Evolutionary conservation across 768 basidiomycete species (phyloP), one percentile per base, ranked within the genome.

Genomic region (Hysterangium stoloniferum): DNA sequence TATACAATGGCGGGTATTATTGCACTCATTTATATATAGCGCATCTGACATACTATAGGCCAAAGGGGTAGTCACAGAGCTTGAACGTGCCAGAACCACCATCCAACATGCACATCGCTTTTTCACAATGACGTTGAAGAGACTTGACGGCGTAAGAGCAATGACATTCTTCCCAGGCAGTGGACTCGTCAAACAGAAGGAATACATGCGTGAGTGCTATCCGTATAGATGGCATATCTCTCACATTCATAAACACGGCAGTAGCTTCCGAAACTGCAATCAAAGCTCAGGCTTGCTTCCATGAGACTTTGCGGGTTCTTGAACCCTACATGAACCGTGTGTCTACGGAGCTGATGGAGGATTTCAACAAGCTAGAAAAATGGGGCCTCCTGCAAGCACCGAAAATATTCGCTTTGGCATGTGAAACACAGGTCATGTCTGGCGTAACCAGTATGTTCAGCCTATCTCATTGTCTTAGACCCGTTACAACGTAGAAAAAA

Each of bases 61-160:
- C 17, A 24, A 51, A 31, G 25, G 19, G 8, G 15, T 32, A 8
- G 45, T 46, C 5, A 32, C 29, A 9, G 42, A 52, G n/a, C 33
- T 54, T 25, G 19, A 19, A 13, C 38, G 53, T 22, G 53, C 48
- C 27, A 48, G 49, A n/a, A 38, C 42, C 15, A 54, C 53, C n/a
- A 35, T 50, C 1, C 53, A 54, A 24, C 53, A 54, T 31, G 48
- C 53, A 9, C 53, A 54, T 40, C 53, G 52, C 37, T 54, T 51
- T 37, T 49, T 41, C 45, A 20, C 4, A 12, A 43, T 8, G 6
- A 49, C 37, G 32, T 22, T 54, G 17, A 11, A 44, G 11, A 51
- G 28, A 24, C 22, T 36, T 19, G 53, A 54, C 24, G 40, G 37
- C 27, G 22, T 54, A 11, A 28, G 53, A 27, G 48, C 37, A 12